These are phyloP conservation scores for Irpex lacteus DNA, from an alignment of 1,284 basidiomycete genomes.

Conservation along the genomic window DNA sequence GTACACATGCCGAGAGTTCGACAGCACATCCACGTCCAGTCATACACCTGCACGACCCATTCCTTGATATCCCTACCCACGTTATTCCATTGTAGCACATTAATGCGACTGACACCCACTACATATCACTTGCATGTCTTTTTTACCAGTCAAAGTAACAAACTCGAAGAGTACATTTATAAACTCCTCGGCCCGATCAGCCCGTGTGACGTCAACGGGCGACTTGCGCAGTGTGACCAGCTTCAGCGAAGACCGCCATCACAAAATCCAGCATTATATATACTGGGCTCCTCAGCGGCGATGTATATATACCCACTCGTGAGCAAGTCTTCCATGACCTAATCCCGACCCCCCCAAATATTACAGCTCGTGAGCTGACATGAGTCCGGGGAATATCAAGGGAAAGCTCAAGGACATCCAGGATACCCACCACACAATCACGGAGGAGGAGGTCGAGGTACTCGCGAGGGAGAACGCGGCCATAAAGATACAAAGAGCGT, in stretches of 20 bases:
- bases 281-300: no score
- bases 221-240: no score
- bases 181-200: neutral
- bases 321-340: neutral
- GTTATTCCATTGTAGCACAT: neutral
- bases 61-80: constrained; percentile 17
- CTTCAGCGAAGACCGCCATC: no score
- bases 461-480: constrained; percentile 23
- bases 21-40: constrained; percentile 11
- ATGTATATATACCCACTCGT: no score
- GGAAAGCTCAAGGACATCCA: neutral
- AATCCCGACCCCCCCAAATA: neutral
- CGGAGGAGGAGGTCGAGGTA: constrained; percentile 17
- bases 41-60: constrained; percentile 18
- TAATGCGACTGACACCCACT: neutral
- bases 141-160: neutral
- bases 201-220: no score
- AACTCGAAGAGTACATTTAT: neutral
- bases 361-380: neutral
- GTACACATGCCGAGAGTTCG: constrained; percentile 1
- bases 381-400: neutral
- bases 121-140: neutral
- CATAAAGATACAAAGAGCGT: constrained; percentile 29
- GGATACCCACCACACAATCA: constrained; percentile 2
- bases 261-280: no score